Percentiles rank a stretch among this genome's conserved stretches.
Conservation (phyloP, 2,329 filamentous ascomycete species). For the Cladosporium cucumerinum region DNA sequence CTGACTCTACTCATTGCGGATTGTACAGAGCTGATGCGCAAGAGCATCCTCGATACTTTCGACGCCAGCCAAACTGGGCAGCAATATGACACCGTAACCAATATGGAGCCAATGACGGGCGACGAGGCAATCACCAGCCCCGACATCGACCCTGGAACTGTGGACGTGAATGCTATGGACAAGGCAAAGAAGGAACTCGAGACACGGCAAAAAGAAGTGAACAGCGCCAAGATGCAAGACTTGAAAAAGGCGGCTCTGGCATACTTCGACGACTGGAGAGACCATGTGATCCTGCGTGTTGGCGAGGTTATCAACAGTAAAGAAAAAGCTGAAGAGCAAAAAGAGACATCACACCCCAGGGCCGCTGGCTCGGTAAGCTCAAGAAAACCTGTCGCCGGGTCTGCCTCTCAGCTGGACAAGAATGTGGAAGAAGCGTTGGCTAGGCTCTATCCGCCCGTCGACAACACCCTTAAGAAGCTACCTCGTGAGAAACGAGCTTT, state of each 20-base stretch:
- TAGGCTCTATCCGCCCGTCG: conserved; percentile 36
- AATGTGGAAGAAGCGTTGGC: conserved; percentile 31
- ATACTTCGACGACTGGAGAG: conserved; percentile 79
- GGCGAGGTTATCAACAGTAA: conserved; percentile 58
- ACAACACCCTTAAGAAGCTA: conserved; percentile 36
- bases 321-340: conserved; percentile 32
- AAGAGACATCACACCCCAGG: conserved; percentile 38
- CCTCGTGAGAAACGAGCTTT: conserved; percentile 36
- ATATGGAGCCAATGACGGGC: conserved; percentile 15
- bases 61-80: conserved; percentile 35
- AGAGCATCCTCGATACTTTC: conserved; percentile 44
- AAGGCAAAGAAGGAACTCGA: conserved; percentile 33
- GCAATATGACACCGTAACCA: conserved; percentile 7
- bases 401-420: conserved; percentile 26
- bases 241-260: conserved; percentile 66
- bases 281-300: conserved; percentile 65
- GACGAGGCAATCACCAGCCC: conserved; percentile 13
- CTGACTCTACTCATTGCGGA: conserved; percentile 47
- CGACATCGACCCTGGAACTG: conserved; percentile 16
- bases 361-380: conserved; percentile 19
- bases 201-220: conserved; percentile 49
- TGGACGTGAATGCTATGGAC: conserved; percentile 15
- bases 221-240: conserved; percentile 54
- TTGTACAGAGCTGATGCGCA: conserved; percentile 45
- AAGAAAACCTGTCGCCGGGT: conserved; percentile 21